These are phyloP conservation scores for Salix viminalis DNA, from an alignment of 345 rosid genomes.

Conservation along the genomic window DNA sequence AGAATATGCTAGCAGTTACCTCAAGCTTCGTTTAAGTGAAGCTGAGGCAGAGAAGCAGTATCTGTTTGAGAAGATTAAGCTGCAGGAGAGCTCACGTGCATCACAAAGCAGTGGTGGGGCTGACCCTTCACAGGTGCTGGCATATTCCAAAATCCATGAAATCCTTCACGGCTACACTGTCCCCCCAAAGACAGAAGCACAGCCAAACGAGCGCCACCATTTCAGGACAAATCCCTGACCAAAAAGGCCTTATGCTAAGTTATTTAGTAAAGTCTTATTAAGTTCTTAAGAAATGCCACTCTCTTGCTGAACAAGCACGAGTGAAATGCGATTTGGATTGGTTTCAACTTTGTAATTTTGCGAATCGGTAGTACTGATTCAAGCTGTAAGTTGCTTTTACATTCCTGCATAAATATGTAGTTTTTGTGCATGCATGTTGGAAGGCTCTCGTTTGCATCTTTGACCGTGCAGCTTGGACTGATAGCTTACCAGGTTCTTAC, in stretches of 20 bases:
- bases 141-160: conserved; percentile 62
- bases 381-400: conserved; percentile 2
- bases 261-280: conserved; percentile 4
- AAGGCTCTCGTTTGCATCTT: no score
- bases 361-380: neutral
- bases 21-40: conserved; percentile 83
- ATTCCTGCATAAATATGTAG: neutral
- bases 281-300: conserved; percentile 8
- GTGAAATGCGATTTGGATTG: conserved; percentile 23
- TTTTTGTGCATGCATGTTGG: neutral
- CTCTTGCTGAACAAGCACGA: conserved; percentile 11
- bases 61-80: conserved; percentile 83
- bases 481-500: no score
- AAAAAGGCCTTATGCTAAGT: neutral
- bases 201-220: conserved; percentile 46
- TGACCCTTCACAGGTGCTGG: conserved; percentile 64
- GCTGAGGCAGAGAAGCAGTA: conserved; percentile 98
- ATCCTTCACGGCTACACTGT: conserved; percentile 51
- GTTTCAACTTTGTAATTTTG: conserved; percentile 4
- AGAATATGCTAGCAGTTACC: conserved; percentile 83
- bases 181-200: conserved; percentile 49
- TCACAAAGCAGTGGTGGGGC: conserved; percentile 50
- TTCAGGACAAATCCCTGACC: conserved; percentile 51
- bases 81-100: conserved; percentile 73
- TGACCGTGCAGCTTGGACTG: no score